Evolutionary conservation across 139 green algal species (phyloP), one percentile per base, ranked within the genome.

Genomic region (Coelastrella sp.): DNA sequence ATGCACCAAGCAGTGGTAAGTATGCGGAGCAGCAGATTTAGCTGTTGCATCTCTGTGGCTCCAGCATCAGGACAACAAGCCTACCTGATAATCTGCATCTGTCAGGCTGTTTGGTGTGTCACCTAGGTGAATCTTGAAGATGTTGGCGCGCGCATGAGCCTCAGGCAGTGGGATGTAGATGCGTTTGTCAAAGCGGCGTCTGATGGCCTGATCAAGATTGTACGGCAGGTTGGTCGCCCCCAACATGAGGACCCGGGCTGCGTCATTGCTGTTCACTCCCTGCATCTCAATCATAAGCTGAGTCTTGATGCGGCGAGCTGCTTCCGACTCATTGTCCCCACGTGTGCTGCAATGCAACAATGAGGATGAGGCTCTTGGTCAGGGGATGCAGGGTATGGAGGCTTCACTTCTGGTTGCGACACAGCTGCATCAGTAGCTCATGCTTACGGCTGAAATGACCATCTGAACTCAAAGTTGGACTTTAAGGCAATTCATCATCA

Each of bases 111-210:
- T 89, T 1, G 98, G 98, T 19, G 98, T 99, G 94, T 99, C 98
- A 1, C 98, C 98, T 56, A 99, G 92, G 93, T 99, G 98, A 22
- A 98, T 80, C 78, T 97, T 97, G 95, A 99, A 99, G 97, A 99
- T 99, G 92, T 95, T 91, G 15, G 96, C 95, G 14, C 98, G 94
- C 10, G 98, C 97, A 7, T 93, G 84, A 24, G 93, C 93, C 88
- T 99, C 98, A 0, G 98, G 98, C 88, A 99, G 95, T 35, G 98
- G 96, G 89, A 99, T 99, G 96, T 99, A 99, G 91, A 99, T 99
- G 66, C 98, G 94, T 96, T 99, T 98, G 92, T 98, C 96, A 90
- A 98, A 98, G 22, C 96, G 95, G 10, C 96, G 89, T 35, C 93
- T 92, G 70, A 95, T 95, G 65, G 93, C 93, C 90, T 98, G 95